Evolutionary conservation across 164 flowering plant species (phyloP).

Genomic region (Brasenia schreberi): DNA sequence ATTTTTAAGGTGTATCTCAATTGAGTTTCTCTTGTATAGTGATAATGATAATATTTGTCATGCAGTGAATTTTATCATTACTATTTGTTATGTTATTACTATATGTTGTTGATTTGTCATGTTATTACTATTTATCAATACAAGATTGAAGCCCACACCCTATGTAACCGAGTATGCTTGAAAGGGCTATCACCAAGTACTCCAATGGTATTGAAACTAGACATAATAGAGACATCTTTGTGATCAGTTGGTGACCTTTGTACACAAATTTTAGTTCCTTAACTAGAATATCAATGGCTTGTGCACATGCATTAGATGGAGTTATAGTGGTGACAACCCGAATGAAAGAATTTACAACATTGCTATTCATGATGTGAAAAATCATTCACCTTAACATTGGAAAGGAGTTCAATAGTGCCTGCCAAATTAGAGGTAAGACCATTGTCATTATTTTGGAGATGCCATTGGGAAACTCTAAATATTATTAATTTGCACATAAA

Average conservation of each 20-base stretch:
- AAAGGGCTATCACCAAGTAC: conserved; percentile 19
- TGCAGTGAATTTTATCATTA: too few relatives aligned
- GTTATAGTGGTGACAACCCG: conserved; percentile 8
- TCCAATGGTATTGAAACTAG: conserved; percentile 51
- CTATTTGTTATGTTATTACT: too few relatives aligned
- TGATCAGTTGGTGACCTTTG: conserved; percentile 5
- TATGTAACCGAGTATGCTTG: conserved; percentile 40
- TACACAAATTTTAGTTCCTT: conserved; percentile 30
- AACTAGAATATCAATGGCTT: conserved; percentile 68
- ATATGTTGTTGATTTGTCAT: too few relatives aligned
- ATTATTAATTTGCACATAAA: too few relatives aligned
- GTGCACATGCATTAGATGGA: conserved; percentile 48
- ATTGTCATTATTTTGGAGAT: not conserved
- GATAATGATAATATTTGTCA: too few relatives aligned
- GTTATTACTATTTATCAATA: too few relatives aligned
- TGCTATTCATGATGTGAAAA: conserved; percentile 36
- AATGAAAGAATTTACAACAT: conserved; percentile 9
- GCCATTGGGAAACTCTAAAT: too few relatives aligned
- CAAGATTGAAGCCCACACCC: conserved; percentile 32
- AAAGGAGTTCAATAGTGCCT: conserved; percentile 3
- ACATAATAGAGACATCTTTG: conserved; percentile 24
- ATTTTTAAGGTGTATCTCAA: too few relatives aligned
- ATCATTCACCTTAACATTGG: too few relatives aligned
- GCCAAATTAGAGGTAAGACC: not conserved
- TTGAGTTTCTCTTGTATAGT: too few relatives aligned